Conservation (phyloP, 768 basidiomycete genomes). For the Hypholoma fasciculare region DNA sequence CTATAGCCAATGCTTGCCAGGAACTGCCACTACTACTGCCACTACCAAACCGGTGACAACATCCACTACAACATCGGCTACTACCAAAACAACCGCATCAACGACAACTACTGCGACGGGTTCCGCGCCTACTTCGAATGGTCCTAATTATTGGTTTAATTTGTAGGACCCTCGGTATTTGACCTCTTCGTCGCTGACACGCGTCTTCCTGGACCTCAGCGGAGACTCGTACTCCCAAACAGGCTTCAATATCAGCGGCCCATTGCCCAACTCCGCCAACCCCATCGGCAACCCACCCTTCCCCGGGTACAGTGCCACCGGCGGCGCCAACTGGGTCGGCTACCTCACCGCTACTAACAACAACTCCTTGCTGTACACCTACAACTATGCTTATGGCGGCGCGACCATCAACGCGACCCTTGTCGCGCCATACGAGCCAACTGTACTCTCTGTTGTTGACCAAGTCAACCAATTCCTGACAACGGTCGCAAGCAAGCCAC, state of each 20-base stretch:
- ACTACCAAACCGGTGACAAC: conserved; percentile 8
- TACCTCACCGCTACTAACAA: conserved; percentile 52
- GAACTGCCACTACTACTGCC: conserved; percentile 18
- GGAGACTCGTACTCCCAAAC: conserved; percentile 65
- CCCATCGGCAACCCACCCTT: conserved; percentile 55
- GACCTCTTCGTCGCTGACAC: not conserved
- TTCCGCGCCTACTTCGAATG: not conserved
- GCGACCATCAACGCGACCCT: conserved; percentile 63
- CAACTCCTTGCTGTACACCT: conserved; percentile 53
- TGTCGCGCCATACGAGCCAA: conserved; percentile 51
- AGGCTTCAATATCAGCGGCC: conserved; percentile 40
- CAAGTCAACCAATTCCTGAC: conserved; percentile 62
- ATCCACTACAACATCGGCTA: not conserved
- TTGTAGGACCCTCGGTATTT: conserved; percentile 36
- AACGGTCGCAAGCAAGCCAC: conserved; percentile 46
- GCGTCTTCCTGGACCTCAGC: conserved; percentile 23
- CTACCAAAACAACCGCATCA: not conserved
- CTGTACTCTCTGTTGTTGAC: conserved; percentile 54
- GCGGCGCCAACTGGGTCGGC: conserved; percentile 63
- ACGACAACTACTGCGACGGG: conserved; percentile 2
- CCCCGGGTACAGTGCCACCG: conserved; percentile 53
- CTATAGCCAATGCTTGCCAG: conserved; percentile 41
- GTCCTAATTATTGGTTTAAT: conserved; percentile 47
- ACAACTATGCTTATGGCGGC: conserved; percentile 67
- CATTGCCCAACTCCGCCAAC: conserved; percentile 45